Evolutionary conservation across 1,284 basidiomycete species (phyloP), one percentile per base, ranked within the genome.

Genomic region (Fomes fomentarius): DNA sequence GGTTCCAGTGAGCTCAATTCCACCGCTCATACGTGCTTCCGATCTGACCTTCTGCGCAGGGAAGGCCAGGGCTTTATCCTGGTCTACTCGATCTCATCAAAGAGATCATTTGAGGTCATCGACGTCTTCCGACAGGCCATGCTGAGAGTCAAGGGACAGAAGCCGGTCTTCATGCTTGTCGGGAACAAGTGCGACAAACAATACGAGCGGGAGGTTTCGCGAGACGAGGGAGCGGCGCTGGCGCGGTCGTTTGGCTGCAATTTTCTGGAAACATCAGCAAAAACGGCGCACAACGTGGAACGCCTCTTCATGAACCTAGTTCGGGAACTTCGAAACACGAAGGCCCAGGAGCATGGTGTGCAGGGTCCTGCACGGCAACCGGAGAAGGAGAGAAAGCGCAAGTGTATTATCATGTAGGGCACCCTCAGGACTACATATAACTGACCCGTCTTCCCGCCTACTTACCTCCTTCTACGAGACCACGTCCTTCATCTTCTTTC

Each of bases 41-140:
- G 42, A 51, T 52, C 43, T 40, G 57, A 47, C 60, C 41, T 46
- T 57, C 58, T 40, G 50, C 56, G 33, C 76, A 95, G 96, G 47
- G 97, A 98, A 72, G 96, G 97, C 59, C 95, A 99, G 77, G 97
- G 96, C 10, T 99, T 99, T 76, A 90, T 99, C 61, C 85, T 99
- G 54, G 97, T 99, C 54, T 99, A 99, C 77, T 97, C 94, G 48
- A 98, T 99, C 71, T 94, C 95, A 50, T 96, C 94, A 41, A 85
- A 94, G 69, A 87, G 89, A 64, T 96, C 95, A 24, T 98, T 98
- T 65, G 93, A 98, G 67, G 92, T 96, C 28, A 86, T 96, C 57
- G 91, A 94, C 68, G 90, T 93, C 63, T 98, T 98, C 77, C 91
- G 95, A 63, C 93, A 96, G 73, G 94, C 95, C 45, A 96, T 98